A percentile compares a stretch with the other conserved stretches of the same genome.
phyloP scores from a whole-genome alignment of 2,329 filamentous ascomycete genomes.

The Beauveria sp. region DNA sequence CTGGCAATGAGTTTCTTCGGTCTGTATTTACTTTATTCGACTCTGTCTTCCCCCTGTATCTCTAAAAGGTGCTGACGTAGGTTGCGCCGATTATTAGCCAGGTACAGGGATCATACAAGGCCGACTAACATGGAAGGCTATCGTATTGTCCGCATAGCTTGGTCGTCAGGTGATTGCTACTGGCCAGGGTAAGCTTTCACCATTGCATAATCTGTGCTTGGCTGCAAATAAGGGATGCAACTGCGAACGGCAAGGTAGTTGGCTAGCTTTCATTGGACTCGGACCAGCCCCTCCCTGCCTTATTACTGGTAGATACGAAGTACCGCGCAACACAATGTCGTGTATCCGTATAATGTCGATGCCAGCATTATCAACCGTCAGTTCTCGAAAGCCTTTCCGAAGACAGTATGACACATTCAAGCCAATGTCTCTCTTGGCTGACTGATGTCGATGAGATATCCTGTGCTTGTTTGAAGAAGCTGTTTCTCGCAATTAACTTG shows the following conservation, averaged over 20 bases:
- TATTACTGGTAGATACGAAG: neutral
- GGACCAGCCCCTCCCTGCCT: neutral
- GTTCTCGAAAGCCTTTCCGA: neutral
- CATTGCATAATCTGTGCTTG: neutral
- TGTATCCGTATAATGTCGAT: neutral
- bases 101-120: neutral
- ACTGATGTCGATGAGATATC: neutral
- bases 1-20: no score
- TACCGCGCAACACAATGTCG: neutral
- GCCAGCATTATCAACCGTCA: neutral
- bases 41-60: neutral
- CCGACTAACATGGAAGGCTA: neutral
- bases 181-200: neutral
- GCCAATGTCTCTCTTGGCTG: neutral
- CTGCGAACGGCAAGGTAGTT: neutral
- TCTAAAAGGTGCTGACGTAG: neutral
- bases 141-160: constrained; percentile 6
- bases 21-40: neutral
- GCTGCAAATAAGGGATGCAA: neutral
- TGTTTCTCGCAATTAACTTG: neutral
- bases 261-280: neutral
- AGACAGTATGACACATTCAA: neutral
- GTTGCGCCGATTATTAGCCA: neutral
- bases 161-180: constrained; percentile 7
- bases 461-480: neutral